phyloP scores from a whole-genome alignment of 2,329 filamentous ascomycete genomes.

The Pseudocercospora ulei region DNA sequence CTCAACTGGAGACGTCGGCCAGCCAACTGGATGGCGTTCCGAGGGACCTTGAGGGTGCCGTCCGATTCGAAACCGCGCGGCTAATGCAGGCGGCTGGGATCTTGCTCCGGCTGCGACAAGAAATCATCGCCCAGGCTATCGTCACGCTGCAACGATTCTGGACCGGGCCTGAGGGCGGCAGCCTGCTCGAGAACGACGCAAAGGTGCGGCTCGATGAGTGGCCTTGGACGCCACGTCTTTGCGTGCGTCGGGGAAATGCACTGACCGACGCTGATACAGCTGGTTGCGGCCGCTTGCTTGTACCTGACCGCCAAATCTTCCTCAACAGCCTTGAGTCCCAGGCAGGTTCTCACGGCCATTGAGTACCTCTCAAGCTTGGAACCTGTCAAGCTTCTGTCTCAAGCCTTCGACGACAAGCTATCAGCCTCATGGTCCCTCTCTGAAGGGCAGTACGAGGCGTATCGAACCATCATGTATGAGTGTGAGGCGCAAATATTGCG shows the following conservation, averaged over 20 bases:
- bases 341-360: constrained; percentile 77
- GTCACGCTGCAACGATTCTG: constrained; percentile 75
- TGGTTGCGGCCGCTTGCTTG: constrained; percentile 69
- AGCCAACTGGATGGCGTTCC: constrained; percentile 53
- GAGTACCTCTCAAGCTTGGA: constrained; percentile 61
- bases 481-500: constrained; percentile 69
- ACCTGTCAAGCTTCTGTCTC: constrained; percentile 43
- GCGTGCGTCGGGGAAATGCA: neutral
- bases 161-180: constrained; percentile 50
- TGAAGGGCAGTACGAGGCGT: constrained; percentile 60
- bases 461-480: constrained; percentile 56
- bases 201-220: constrained; percentile 36
- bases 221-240: constrained; percentile 1
- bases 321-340: constrained; percentile 61
- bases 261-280: constrained; percentile 42
- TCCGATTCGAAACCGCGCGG: constrained; percentile 61
- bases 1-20: constrained; percentile 53
- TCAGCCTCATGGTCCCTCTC: constrained; percentile 49
- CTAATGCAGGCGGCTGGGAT: constrained; percentile 71
- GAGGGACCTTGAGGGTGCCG: constrained; percentile 57
- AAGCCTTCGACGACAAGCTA: constrained; percentile 9
- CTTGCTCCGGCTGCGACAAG: constrained; percentile 73
- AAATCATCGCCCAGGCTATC: constrained; percentile 74
- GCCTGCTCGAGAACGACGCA: constrained; percentile 44
- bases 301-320: constrained; percentile 79